These are phyloP conservation scores for Jatropha podagrica DNA, from an alignment of 441 rosid species.

Conservation along the genomic window DNA sequence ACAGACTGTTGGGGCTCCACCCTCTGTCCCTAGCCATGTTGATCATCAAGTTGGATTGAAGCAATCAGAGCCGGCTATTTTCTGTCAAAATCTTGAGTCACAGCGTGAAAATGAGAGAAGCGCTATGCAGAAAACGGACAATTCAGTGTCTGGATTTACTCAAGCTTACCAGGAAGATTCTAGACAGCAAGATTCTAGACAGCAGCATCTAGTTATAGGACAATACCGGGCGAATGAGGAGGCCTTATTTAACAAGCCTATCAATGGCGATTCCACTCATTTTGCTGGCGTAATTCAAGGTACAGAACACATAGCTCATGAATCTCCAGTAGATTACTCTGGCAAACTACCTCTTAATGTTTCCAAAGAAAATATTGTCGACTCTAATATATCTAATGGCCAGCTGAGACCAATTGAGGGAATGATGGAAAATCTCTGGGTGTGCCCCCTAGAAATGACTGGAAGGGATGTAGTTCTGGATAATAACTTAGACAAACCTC, in stretches of 20 bases:
- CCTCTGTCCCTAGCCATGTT: slow-evolving; percentile 25
- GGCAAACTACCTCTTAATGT: slow-evolving; percentile 28
- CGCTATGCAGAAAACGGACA: slow-evolving; percentile 21
- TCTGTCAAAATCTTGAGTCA: slow-evolving; percentile 33
- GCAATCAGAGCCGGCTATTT: slow-evolving; percentile 32
- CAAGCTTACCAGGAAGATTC: slow-evolving; percentile 37
- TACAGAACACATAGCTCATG: slow-evolving; percentile 32
- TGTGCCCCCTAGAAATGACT: slow-evolving; percentile 21
- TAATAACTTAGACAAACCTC: slow-evolving; percentile 32
- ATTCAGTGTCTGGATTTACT: slow-evolving; percentile 35
- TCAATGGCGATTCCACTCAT: slow-evolving; percentile 25
- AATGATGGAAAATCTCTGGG: slow-evolving; percentile 41
- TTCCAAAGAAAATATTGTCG: slow-evolving; percentile 33
- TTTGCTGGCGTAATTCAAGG: slow-evolving; percentile 30
- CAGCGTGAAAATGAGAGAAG: slow-evolving; percentile 31
- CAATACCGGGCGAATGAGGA: slow-evolving; percentile 42
- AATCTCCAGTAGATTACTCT: slow-evolving; percentile 35
- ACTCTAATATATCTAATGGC: slow-evolving; percentile 26
- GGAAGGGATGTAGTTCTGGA: slow-evolving; percentile 38
- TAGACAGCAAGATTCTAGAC: slow-evolving; percentile 34
- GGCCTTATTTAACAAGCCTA: slow-evolving; percentile 26
- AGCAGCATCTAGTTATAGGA: slow-evolving; percentile 28
- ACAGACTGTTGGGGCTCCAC: slow-evolving; percentile 34
- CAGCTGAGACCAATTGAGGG: slow-evolving; percentile 40
- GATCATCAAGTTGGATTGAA: slow-evolving; percentile 38